A percentile compares a stretch with the other conserved stretches of the same genome.
phyloP scores from a whole-genome alignment of 2,329 filamentous ascomycete genomes.

The Juglanconis juglandina region DNA sequence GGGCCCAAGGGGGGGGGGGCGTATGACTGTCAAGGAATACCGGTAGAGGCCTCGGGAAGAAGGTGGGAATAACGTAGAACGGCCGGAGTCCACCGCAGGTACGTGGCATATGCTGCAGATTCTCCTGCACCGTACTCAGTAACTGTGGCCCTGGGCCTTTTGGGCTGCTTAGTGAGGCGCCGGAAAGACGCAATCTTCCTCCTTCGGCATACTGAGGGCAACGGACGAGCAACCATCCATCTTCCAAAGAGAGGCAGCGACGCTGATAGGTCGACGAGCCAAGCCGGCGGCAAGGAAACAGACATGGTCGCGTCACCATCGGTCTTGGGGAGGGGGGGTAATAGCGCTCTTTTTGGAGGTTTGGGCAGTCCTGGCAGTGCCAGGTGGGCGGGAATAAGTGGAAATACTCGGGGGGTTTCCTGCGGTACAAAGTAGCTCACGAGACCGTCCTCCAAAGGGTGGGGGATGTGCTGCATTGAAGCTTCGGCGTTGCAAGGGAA shows the following conservation, averaged over 20 bases:
- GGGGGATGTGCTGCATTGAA: background rate
- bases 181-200: background rate
- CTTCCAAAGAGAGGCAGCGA: background rate
- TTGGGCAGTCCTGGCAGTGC: background rate
- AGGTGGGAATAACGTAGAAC: constrained; percentile 1
- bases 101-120: background rate
- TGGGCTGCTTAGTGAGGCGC: background rate
- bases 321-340: background rate
- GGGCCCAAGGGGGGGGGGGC: background rate
- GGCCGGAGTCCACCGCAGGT: background rate
- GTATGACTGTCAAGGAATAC: background rate
- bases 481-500: background rate
- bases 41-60: background rate
- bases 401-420: background rate
- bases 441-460: background rate
- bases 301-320: background rate
- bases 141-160: background rate
- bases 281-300: background rate
- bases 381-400: constrained; percentile 1
- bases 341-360: background rate
- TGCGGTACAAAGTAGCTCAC: background rate
- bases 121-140: background rate
- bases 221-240: background rate
- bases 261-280: background rate
- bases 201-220: background rate